These are phyloP conservation scores for Rosa multiflora DNA, from an alignment of 306 rosid genomes.

Conservation along the genomic window DNA sequence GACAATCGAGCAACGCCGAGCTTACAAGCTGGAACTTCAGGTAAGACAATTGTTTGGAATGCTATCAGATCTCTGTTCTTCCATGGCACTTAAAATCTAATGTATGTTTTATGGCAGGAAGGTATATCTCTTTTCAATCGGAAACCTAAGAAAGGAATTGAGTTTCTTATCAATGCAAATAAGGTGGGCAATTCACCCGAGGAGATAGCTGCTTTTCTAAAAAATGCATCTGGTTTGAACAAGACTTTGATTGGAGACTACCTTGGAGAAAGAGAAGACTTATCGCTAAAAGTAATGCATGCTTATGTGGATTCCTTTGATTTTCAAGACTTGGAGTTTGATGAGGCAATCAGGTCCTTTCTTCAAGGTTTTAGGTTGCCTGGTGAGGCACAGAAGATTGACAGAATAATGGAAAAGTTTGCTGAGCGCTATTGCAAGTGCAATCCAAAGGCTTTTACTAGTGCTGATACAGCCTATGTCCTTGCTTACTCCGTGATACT, in stretches of 20 bases:
- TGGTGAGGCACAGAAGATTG: constrained; percentile 99
- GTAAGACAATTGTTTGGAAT: constrained; percentile 44
- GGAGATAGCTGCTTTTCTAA: constrained; percentile 91
- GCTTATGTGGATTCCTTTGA: constrained; percentile 95
- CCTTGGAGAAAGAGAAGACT: constrained; percentile 97
- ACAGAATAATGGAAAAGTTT: constrained; percentile 98
- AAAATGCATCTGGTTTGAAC: constrained; percentile 94
- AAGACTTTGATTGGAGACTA: constrained; percentile 93
- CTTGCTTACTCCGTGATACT: constrained; percentile 96
- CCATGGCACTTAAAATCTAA: constrained; percentile 39
- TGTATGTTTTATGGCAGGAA: constrained; percentile 86
- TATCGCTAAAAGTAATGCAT: constrained; percentile 93
- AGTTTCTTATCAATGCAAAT: constrained; percentile 91
- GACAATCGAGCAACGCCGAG: constrained; percentile 91
- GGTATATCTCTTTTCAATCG: constrained; percentile 97
- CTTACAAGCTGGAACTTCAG: constrained; percentile 99
- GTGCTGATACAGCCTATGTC: constrained; percentile 99
- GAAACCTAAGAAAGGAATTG: constrained; percentile 96
- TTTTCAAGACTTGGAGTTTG: constrained; percentile 89
- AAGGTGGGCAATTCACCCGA: constrained; percentile 94
- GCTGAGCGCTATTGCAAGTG: constrained; percentile 97
- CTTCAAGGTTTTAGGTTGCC: constrained; percentile 97
- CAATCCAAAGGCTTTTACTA: constrained; percentile 81
- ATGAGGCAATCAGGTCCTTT: constrained; percentile 90
- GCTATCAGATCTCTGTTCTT: constrained; percentile 20